These are phyloP conservation scores for Aspergillus mulundensis DNA, from an alignment of 495 filamentous ascomycete genomes.

Conservation along the genomic window DNA sequence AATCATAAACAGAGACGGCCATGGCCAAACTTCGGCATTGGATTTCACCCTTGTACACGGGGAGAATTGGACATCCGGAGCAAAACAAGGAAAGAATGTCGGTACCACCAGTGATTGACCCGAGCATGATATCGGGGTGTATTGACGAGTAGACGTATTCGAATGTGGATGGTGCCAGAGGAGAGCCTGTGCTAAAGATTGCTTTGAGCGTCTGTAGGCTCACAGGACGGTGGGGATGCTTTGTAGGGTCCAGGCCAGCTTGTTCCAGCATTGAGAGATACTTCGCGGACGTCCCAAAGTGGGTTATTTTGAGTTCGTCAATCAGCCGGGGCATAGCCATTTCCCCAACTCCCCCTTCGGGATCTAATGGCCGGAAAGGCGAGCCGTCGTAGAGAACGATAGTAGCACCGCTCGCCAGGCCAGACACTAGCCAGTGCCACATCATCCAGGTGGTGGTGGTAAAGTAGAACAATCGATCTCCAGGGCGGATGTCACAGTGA, in stretches of 20 bases:
- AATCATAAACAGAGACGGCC: slow-evolving; percentile 76
- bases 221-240: slow-evolving; percentile 44
- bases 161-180: slow-evolving; percentile 89
- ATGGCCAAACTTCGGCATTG: slow-evolving; percentile 89
- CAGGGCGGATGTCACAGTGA: slow-evolving; percentile 69
- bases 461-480: slow-evolving; percentile 73
- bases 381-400: slow-evolving; percentile 87
- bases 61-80: slow-evolving; percentile 76
- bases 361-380: slow-evolving; percentile 65
- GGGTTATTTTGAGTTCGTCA: slow-evolving; percentile 70
- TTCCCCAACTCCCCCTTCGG: slow-evolving; percentile 51
- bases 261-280: slow-evolving; percentile 92
- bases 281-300: slow-evolving; percentile 89
- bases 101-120: slow-evolving; percentile 83
- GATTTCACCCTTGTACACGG: slow-evolving; percentile 83
- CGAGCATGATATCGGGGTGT: slow-evolving; percentile 68
- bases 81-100: slow-evolving; percentile 95
- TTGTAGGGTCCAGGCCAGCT: slow-evolving; percentile 60
- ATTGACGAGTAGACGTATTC: slow-evolving; percentile 81
- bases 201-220: slow-evolving; percentile 58
- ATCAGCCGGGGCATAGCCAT: slow-evolving; percentile 67
- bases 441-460: slow-evolving; percentile 96
- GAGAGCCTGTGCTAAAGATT: slow-evolving; percentile 91
- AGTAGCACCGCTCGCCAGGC: slow-evolving; percentile 71
- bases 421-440: slow-evolving; percentile 93